Evolutionary conservation across 805 yeast species (phyloP).

Genomic region (Pichia sporocuriosa): DNA sequence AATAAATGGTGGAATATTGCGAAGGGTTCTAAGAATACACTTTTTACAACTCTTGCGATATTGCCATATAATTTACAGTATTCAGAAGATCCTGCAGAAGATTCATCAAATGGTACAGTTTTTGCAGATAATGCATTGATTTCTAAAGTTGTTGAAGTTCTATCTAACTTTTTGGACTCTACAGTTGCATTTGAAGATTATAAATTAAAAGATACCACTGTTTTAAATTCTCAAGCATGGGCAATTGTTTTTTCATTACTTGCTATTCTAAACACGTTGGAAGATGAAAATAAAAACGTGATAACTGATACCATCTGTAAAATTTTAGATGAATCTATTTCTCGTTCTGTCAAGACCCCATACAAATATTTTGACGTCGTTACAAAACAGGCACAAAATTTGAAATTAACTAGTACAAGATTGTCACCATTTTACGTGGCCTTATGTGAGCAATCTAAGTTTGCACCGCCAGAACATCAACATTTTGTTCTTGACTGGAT

Average conservation of each 20-base stretch:
- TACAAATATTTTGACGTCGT: slow-evolving; percentile 74
- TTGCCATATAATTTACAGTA: slow-evolving; percentile 31
- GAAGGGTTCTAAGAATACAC: slow-evolving; percentile 40
- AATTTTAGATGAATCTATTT: slow-evolving; percentile 67
- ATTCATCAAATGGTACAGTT: slow-evolving; percentile 3
- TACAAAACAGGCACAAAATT: not conserved
- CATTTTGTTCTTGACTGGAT: slow-evolving; percentile 41
- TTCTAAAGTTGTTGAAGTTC: slow-evolving; percentile 40
- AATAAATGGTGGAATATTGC: slow-evolving; percentile 75
- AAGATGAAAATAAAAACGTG: not conserved
- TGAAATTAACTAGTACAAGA: slow-evolving; percentile 7
- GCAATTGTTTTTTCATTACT: slow-evolving; percentile 47
- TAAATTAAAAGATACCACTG: slow-evolving; percentile 19
- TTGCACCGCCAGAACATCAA: slow-evolving; percentile 31
- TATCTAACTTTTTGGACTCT: slow-evolving; percentile 42
- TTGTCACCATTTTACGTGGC: slow-evolving; percentile 52
- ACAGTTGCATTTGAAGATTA: slow-evolving; percentile 46
- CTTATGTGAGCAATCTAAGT: slow-evolving; percentile 64
- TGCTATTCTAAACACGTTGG: slow-evolving; percentile 13
- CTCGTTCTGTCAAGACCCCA: slow-evolving; percentile 67
- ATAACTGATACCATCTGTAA: slow-evolving; percentile 42
- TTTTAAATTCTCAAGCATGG: slow-evolving; percentile 47
- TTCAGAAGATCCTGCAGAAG: no score
- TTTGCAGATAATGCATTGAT: slow-evolving; percentile 15
- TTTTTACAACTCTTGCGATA: slow-evolving; percentile 61